These are phyloP conservation scores for Candida loeiensis DNA, from an alignment of 805 yeast genomes.

Conservation along the genomic window DNA sequence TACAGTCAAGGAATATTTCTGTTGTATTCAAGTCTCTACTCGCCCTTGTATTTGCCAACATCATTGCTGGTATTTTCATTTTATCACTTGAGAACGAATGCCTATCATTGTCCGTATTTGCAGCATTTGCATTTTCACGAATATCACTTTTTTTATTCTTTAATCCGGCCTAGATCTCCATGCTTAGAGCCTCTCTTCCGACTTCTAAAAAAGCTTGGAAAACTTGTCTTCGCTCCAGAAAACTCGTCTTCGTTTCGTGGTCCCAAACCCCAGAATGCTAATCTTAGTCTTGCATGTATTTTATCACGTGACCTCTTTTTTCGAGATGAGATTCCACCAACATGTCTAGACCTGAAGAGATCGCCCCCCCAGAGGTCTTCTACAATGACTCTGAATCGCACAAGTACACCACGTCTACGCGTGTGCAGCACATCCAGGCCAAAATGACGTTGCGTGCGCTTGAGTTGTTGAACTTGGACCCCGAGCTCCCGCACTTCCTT, in stretches of 20 bases:
- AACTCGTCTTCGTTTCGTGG: too few species aligned
- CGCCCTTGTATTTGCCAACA: too few species aligned
- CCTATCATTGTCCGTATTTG: too few species aligned
- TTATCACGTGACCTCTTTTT: slow-evolving; percentile 1
- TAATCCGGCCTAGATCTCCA: too few species aligned
- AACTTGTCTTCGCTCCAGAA: too few species aligned
- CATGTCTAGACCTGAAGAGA: slow-evolving; percentile 95
- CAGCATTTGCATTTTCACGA: background rate
- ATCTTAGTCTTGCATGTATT: too few species aligned
- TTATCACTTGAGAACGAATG: background rate
- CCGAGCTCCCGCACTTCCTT: slow-evolving; percentile 57
- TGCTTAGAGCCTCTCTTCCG: too few species aligned
- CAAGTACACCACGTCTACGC: slow-evolving; percentile 88
- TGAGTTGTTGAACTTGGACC: slow-evolving; percentile 74
- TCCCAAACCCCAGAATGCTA: too few species aligned
- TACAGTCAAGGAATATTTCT: too few species aligned
- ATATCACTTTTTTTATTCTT: background rate
- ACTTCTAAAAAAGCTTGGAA: too few species aligned
- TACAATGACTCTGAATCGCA: slow-evolving; percentile 87
- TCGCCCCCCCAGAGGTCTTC: slow-evolving; percentile 95
- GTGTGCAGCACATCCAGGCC: slow-evolving; percentile 98
- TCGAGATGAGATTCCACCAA: background rate
- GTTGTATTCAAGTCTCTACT: too few species aligned
- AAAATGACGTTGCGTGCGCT: slow-evolving; percentile 94
- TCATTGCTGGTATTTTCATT: too few species aligned